Evolutionary conservation across 2,329 filamentous ascomycete species (phyloP).

Genomic region (Metarhizium guizhouense): DNA sequence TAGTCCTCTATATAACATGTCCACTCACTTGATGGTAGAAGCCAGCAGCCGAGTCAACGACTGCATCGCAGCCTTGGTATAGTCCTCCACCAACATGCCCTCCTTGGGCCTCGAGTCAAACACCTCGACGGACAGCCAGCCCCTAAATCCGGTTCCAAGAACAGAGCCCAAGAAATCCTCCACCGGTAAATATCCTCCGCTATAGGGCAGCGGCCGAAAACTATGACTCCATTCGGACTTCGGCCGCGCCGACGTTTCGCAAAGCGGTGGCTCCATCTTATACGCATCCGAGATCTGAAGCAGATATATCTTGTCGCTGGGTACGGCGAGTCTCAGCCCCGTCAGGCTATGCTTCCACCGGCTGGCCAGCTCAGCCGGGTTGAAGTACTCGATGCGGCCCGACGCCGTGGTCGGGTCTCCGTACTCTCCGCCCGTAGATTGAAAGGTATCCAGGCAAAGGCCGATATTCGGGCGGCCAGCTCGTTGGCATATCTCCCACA

Average conservation of each 20-base stretch:
- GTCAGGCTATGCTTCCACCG: no score
- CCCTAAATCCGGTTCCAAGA: no score
- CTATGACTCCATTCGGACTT: constrained; percentile 54
- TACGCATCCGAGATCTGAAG: constrained; percentile 72
- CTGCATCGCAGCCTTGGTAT: not conserved
- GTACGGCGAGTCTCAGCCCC: constrained; percentile 63
- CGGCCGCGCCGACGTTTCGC: constrained; percentile 39
- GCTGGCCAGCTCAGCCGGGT: no score
- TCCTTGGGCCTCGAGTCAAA: no score
- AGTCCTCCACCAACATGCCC: not conserved
- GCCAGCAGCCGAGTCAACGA: not conserved
- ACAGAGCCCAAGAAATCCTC: no score
- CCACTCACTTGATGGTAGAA: not conserved
- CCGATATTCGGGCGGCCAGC: constrained; percentile 60
- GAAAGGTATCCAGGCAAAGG: constrained; percentile 71
- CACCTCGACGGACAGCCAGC: no score
- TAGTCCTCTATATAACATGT: no score
- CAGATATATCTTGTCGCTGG: constrained; percentile 62
- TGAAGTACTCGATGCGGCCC: no score
- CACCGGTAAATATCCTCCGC: no score
- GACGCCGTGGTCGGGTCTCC: no score
- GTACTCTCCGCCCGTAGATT: constrained; percentile 64
- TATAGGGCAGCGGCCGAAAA: not conserved
- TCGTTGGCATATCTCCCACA: constrained; percentile 57
- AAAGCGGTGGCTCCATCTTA: constrained; percentile 46